Evolutionary conservation across 768 basidiomycete genomes (phyloP), one percentile per base, ranked within the genome.

Genomic region (Suillus subluteus): DNA sequence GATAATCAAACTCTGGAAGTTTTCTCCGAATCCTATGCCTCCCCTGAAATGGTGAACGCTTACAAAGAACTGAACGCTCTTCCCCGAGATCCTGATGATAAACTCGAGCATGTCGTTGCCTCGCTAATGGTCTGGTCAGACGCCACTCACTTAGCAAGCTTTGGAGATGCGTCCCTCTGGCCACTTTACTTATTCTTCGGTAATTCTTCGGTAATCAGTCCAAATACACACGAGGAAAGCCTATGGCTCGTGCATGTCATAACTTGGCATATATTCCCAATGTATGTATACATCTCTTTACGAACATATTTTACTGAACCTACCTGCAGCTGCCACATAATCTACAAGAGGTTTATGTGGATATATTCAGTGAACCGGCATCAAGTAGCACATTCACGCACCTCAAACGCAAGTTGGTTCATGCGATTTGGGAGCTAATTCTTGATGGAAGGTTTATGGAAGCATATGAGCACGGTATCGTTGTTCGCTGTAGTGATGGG

Each of bases 381-480:
- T 62, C 58, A 18, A 38, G 30, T 16, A 32, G 48, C 52, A 48
- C 66, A 6, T 38, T 61, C 18, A 67, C 70, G 4, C 70, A 70
- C 54, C 67, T 67, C 59, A 65, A 66, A 23, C 65, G 66, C 18
- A 67, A 75, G 66, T 52, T 72, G 7, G 56, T 75, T 48, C 74
- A 74, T 30, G 69, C 26, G 11, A 62, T 69, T 6, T 69, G 69
- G 67, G 67, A 64, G 26, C 35, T 69, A 13, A 43, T 75, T 6
- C 58, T 76, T 16, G 72, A 75, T 56, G 66, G 71, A 18, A 66
- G 72, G 7, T 75, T 75, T 43, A 23, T 70, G 15, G 40, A 70
- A n/a, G 71, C 70, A 3, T 74, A 73, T 18, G 6, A 63, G 40
- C 71, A 74, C 62, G 74, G 74, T 21, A 69, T 73, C 7, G 68